Base-by-base conservation (phyloP, 345 rosid genomes). In the Balakata baccata region DNA sequence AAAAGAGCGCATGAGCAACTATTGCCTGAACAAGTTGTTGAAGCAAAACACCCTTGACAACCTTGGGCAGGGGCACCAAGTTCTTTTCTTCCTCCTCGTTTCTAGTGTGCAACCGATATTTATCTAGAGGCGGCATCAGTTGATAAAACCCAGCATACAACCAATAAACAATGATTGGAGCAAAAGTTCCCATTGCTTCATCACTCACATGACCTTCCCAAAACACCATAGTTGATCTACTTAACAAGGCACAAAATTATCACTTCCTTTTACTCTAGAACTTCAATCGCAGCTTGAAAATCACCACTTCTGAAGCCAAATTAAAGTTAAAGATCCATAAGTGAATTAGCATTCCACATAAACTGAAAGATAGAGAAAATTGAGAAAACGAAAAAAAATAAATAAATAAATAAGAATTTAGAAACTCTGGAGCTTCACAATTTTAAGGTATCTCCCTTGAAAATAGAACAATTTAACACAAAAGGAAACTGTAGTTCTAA, bases 151-250 rank as follows among this genome's bases (percentile, higher is more conserved):
- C 92, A 4, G 90, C 90, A 45, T 87, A 88, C 57, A 90, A 58
- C 95, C 92, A 90, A 76, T 90, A 88, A 52, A 90, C 84, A 59
- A 85, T 84, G 62, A 88, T 82, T 11, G 92, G 95, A 58, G 90
- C 95, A 78, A 90, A 82, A 5, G 89, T 90, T 57, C 92, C 92
- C 92, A 90, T 88, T 74, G 87, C 78, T 75, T 88, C 92, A 59
- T 90, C 95, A 72, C 87, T 90, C 71, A 78, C 81, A 54, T 88
- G 88, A 17, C 86, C 86, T 73, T 90, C 95, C 95, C 95, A 90
- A 61, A 90, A 84, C 77, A 86, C 90, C 95, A 90, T 90, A 52
- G 5, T 64, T 75, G 47, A 73, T 61, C 62, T 73, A 61, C 53
- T 68, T 47, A 22, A 58, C 61, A 11, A 47, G 25, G 22, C 53